These are phyloP conservation scores for Coccomyxa sp. DNA, from an alignment of 139 green algal species.

Conservation along the genomic window DNA sequence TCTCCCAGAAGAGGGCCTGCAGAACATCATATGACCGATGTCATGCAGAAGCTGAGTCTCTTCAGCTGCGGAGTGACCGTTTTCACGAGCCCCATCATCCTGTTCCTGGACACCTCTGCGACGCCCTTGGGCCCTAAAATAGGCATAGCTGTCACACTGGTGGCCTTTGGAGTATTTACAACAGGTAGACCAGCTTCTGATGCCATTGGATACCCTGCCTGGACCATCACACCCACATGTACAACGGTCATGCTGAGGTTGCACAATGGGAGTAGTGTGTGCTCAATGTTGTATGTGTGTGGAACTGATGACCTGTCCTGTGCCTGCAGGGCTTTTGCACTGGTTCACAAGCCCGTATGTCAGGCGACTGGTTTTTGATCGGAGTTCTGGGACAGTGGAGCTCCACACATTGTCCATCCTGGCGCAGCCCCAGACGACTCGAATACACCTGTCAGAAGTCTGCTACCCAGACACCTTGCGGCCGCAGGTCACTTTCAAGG, in stretches of 20 bases:
- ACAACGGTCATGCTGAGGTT: background rate
- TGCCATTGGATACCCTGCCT: background rate
- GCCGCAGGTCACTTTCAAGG: conserved; percentile 37
- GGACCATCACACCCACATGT: background rate
- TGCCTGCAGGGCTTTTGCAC: conserved; percentile 29
- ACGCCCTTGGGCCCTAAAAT: conserved; percentile 27
- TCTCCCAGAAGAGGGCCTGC: background rate
- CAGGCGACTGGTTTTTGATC: conserved; percentile 15
- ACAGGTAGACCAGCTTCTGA: conserved; percentile 9
- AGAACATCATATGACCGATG: background rate
- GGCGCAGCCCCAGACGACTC: conserved; percentile 3
- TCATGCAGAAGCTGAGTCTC: conserved; percentile 36
- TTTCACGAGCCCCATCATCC: conserved; percentile 29
- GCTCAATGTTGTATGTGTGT: background rate
- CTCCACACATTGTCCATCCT: conserved; percentile 28
- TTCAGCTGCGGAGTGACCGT: conserved; percentile 44
- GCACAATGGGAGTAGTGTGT: background rate
- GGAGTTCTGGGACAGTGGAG: background rate
- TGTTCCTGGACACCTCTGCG: conserved; percentile 17
- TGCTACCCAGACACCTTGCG: conserved; percentile 24
- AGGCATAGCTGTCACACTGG: conserved; percentile 32
- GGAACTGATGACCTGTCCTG: background rate
- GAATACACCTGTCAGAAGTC: conserved; percentile 22
- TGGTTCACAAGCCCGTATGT: conserved; percentile 38
- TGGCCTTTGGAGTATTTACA: conserved; percentile 42